phyloP scores from a whole-genome alignment of 164 flowering plant species.

The Berberis thunbergii region DNA sequence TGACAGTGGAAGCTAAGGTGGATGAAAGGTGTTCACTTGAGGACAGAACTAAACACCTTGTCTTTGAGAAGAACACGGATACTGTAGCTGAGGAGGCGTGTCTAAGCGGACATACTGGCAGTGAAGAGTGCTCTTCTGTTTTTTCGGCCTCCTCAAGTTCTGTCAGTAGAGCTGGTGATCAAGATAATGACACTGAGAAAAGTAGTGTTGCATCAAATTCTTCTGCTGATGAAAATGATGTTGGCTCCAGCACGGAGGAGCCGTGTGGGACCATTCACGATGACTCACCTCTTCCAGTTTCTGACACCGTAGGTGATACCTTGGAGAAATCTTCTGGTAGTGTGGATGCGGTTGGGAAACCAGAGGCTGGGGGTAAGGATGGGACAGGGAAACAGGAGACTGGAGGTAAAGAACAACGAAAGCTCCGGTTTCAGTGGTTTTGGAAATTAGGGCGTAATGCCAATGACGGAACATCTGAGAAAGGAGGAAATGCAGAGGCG shows the following conservation, averaged over 20 bases:
- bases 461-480: slow-evolving; percentile 47
- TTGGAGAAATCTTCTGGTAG: slow-evolving; percentile 12
- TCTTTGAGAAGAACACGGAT: slow-evolving; percentile 11
- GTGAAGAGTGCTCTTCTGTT: slow-evolving; percentile 52
- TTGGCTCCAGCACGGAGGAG: slow-evolving; percentile 19
- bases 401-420: slow-evolving; percentile 40
- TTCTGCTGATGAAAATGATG: slow-evolving; percentile 36
- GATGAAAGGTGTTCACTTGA: slow-evolving; percentile 9
- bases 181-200: slow-evolving; percentile 47
- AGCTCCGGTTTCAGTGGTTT: slow-evolving; percentile 66
- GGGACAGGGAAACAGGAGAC: neutral
- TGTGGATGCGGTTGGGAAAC: slow-evolving; percentile 22
- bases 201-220: slow-evolving; percentile 63
- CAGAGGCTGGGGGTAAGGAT: too few relatives aligned
- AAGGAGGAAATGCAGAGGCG: slow-evolving; percentile 17
- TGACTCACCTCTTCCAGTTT: slow-evolving; percentile 31
- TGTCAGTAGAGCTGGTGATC: slow-evolving; percentile 32
- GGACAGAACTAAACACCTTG: slow-evolving; percentile 14
- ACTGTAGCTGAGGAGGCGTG: slow-evolving; percentile 23
- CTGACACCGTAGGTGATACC: slow-evolving; percentile 22
- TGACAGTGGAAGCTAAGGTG: slow-evolving; percentile 11
- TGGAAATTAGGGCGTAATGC: slow-evolving; percentile 69
- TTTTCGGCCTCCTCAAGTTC: slow-evolving; percentile 61
- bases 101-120: slow-evolving; percentile 28
- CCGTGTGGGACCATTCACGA: slow-evolving; percentile 16